These are phyloP conservation scores for Zasmidium citrigriseum DNA, from an alignment of 2,329 filamentous ascomycete genomes.

Conservation along the genomic window DNA sequence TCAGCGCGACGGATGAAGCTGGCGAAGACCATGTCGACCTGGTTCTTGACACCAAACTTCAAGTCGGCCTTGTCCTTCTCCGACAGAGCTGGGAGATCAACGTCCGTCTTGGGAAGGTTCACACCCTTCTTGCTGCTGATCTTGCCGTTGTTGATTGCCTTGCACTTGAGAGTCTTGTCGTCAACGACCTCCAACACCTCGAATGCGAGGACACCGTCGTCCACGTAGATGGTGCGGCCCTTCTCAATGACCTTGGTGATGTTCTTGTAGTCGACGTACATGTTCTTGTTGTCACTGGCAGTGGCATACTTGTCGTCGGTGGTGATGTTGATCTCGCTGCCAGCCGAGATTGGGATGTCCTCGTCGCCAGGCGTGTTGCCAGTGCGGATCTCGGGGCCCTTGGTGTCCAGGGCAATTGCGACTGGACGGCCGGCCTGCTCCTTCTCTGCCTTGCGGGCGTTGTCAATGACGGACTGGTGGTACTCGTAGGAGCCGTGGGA, in stretches of 20 bases:
- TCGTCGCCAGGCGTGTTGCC: constrained; percentile 70
- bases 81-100: constrained; percentile 93
- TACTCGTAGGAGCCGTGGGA: constrained; percentile 93
- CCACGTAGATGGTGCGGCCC: constrained; percentile 95
- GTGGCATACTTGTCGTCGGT: constrained; percentile 92
- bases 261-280: constrained; percentile 99
- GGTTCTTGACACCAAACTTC: constrained; percentile 95
- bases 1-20: constrained; percentile 95
- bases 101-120: constrained; percentile 97
- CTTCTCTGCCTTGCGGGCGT: constrained; percentile 84
- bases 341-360: constrained; percentile 79
- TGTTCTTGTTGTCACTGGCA: constrained; percentile 83
- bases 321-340: constrained; percentile 89
- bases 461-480: constrained; percentile 97
- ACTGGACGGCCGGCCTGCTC: constrained; percentile 78
- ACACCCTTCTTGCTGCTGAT: constrained; percentile 99
- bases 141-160: constrained; percentile 94
- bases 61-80: constrained; percentile 98
- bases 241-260: constrained; percentile 96
- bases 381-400: constrained; percentile 85
- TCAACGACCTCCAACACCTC: constrained; percentile 87
- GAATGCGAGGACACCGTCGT: constrained; percentile 96
- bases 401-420: constrained; percentile 88
- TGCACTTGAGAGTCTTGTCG: constrained; percentile 82
- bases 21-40: constrained; percentile 98